Percentiles rank a stretch among this genome's conserved stretches.
phyloP scores from a whole-genome alignment of 768 basidiomycete genomes.

The Amanita subjunquillea region DNA sequence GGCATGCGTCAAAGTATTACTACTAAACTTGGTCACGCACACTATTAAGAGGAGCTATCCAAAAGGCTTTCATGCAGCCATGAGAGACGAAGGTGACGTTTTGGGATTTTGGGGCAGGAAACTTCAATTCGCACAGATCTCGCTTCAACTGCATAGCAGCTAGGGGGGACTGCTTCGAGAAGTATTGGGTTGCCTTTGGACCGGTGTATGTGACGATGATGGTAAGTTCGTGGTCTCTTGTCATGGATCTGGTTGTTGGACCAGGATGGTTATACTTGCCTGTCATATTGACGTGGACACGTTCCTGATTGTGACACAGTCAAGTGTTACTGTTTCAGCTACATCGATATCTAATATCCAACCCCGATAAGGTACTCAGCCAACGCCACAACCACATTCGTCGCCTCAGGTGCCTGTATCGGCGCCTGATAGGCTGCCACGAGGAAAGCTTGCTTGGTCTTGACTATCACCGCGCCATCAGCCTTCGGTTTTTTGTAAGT shows the following conservation, averaged over 20 bases:
- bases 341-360: conserved; percentile 32
- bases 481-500: conserved; percentile 29
- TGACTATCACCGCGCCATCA: conserved; percentile 65
- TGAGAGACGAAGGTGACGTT: conserved; percentile 2
- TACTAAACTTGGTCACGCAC: background rate
- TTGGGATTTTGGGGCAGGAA: background rate
- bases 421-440: conserved; percentile 68
- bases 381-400: conserved; percentile 51
- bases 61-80: conserved; percentile 4
- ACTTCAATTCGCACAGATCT: background rate
- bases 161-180: background rate
- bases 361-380: conserved; percentile 69
- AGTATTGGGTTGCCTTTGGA: conserved; percentile 1
- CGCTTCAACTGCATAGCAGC: background rate
- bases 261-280: background rate
- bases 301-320: background rate
- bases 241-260: background rate
- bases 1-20: background rate
- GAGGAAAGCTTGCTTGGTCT: conserved; percentile 80
- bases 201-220: background rate
- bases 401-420: conserved; percentile 54
- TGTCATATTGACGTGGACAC: background rate
- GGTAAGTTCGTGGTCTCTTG: background rate
- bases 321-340: background rate
- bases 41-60: background rate